phyloP scores from a whole-genome alignment of 805 yeast genomes.

The Tetrapisispora arboricola region DNA sequence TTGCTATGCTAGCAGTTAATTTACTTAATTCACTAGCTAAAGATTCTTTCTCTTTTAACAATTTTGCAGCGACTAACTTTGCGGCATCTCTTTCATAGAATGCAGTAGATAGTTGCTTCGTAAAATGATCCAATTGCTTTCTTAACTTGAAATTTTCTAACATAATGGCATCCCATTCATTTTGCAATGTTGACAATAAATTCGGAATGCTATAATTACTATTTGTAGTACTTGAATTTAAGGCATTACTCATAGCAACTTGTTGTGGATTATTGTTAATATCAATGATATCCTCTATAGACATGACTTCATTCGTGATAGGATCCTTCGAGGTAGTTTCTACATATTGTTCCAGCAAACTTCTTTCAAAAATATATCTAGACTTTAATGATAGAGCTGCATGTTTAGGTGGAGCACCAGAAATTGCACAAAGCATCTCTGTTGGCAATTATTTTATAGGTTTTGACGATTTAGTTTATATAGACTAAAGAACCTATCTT shows the following conservation, averaged over 20 bases:
- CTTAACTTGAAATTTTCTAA: slow-evolving; percentile 69
- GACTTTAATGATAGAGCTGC: slow-evolving; percentile 74
- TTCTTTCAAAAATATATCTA: slow-evolving; percentile 58
- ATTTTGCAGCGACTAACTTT: slow-evolving; percentile 67
- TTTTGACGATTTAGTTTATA: too few species aligned
- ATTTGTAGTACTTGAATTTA: slow-evolving; percentile 40
- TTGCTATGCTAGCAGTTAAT: slow-evolving; percentile 28
- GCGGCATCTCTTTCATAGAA: slow-evolving; percentile 87
- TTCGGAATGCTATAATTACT: slow-evolving; percentile 50
- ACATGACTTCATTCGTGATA: slow-evolving; percentile 50
- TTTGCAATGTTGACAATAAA: slow-evolving; percentile 62
- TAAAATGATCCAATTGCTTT: slow-evolving; percentile 54
- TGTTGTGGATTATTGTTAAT: slow-evolving; percentile 28
- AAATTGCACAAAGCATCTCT: slow-evolving; percentile 34
- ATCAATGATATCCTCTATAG: slow-evolving; percentile 46
- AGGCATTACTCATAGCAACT: slow-evolving; percentile 11
- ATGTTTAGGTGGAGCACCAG: slow-evolving; percentile 58
- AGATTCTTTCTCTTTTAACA: slow-evolving; percentile 67
- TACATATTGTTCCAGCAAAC: slow-evolving; percentile 51
- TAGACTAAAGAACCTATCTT: too few species aligned
- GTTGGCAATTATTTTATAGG: not conserved
- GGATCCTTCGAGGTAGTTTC: slow-evolving; percentile 67
- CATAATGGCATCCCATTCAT: slow-evolving; percentile 84
- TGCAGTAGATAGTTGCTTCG: slow-evolving; percentile 66
- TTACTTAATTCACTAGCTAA: slow-evolving; percentile 55